Conservation (phyloP, 2,329 filamentous ascomycete species). For the Fusarium papillatum region DNA sequence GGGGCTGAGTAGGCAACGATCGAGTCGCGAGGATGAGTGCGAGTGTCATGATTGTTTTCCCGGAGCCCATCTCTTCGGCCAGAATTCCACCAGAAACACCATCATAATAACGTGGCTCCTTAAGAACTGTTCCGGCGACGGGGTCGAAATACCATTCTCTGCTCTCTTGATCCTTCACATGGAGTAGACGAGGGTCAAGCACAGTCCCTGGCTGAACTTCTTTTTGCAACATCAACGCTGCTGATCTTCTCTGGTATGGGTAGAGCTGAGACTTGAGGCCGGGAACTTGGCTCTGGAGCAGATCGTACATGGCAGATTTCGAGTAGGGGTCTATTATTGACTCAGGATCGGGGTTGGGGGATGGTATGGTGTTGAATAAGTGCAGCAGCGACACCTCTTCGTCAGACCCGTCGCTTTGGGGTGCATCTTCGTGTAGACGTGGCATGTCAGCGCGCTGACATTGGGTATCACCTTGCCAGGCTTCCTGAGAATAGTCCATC, state of each 20-base stretch:
- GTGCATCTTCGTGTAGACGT: background rate
- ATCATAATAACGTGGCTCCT: conserved; percentile 81
- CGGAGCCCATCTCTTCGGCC: conserved; percentile 84
- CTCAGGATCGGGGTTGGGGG: conserved; percentile 70
- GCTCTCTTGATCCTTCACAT: conserved; percentile 71
- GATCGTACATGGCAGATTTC: conserved; percentile 65
- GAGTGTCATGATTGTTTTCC: conserved; percentile 92
- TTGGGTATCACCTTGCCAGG: conserved; percentile 65
- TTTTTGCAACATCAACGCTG: conserved; percentile 86
- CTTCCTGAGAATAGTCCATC: conserved; percentile 67
- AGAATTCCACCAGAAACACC: conserved; percentile 81
- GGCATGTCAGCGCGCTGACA: conserved; percentile 19
- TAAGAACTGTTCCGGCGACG: conserved; percentile 71
- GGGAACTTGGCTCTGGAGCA: conserved; percentile 66
- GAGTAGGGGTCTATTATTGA: conserved; percentile 63
- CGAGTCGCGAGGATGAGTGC: conserved; percentile 82
- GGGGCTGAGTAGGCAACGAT: conserved; percentile 74
- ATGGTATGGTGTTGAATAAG: conserved; percentile 81
- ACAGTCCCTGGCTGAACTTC: conserved; percentile 75
- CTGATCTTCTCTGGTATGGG: conserved; percentile 84
- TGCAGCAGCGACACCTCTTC: conserved; percentile 72
- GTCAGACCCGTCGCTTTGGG: conserved; percentile 44
- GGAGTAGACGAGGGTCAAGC: conserved; percentile 81
- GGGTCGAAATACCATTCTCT: conserved; percentile 78
- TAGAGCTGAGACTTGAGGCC: conserved; percentile 78